Conservation (phyloP, 2,329 filamentous ascomycete species). For the Fusarium sp. region DNA sequence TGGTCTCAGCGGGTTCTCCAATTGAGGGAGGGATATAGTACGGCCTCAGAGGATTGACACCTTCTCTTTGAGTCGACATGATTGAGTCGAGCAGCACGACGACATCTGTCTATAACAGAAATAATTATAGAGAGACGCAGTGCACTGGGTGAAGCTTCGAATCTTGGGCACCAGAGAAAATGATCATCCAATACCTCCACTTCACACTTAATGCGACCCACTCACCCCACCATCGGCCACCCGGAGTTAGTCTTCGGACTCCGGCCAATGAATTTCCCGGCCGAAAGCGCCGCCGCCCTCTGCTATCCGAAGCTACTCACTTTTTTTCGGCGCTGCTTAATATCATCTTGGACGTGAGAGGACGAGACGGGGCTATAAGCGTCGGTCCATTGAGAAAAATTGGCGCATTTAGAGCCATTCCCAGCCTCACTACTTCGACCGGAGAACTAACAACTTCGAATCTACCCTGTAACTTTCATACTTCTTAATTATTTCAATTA, state of each 20-base stretch:
- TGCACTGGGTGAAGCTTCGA: constrained; percentile 27
- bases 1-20: constrained; percentile 55
- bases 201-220: constrained; percentile 11
- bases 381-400: constrained; percentile 44
- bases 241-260: constrained; percentile 44
- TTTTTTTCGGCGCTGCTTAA: constrained; percentile 46
- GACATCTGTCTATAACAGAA: constrained; percentile 41
- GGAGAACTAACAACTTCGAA: constrained; percentile 4
- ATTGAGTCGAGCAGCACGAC: constrained; percentile 43
- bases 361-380: constrained; percentile 43
- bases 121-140: constrained; percentile 29
- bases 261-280: constrained; percentile 52
- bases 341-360: constrained; percentile 49
- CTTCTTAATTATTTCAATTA: constrained; percentile 9
- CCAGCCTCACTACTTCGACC: constrained; percentile 23
- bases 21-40: constrained; percentile 75
- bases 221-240: constrained; percentile 33
- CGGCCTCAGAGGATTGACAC: constrained; percentile 72
- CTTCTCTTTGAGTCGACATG: constrained; percentile 60
- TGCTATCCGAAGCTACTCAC: constrained; percentile 45
- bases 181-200: constrained; percentile 45
- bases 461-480: constrained; percentile 9
- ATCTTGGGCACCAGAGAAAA: constrained; percentile 44
- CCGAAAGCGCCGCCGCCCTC: constrained; percentile 41
- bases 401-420: constrained; percentile 34